phyloP scores from a whole-genome alignment of 495 filamentous ascomycete genomes.

The Hypoxylon fragiforme region DNA sequence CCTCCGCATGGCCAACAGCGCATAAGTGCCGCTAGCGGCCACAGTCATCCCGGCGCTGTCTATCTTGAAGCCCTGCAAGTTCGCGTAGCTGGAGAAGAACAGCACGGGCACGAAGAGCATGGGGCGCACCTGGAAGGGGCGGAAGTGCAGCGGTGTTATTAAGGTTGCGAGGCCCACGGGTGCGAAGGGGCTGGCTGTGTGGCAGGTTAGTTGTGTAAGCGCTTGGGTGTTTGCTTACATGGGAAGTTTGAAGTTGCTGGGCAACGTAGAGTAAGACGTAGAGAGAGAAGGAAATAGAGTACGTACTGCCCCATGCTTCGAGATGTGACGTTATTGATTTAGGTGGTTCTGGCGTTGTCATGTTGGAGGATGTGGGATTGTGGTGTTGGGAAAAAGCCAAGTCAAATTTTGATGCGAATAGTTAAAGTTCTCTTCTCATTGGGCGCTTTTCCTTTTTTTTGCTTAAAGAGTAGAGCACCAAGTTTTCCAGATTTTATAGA shows the following conservation, averaged over 20 bases:
- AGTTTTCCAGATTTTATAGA: too few relatives aligned
- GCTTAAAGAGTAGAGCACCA: too few relatives aligned
- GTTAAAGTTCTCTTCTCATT: too few relatives aligned
- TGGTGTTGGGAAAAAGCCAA: not conserved
- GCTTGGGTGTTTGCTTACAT: too few relatives aligned
- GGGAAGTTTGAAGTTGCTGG: not conserved
- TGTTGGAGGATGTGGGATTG: slow-evolving; percentile 16
- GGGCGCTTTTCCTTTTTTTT: too few relatives aligned
- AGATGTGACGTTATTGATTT: slow-evolving; percentile 55
- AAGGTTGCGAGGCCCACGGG: slow-evolving; percentile 78
- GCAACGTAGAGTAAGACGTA: not conserved
- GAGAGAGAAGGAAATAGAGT: slow-evolving; percentile 1
- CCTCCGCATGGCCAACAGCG: slow-evolving; percentile 68
- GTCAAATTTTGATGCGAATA: too few relatives aligned
- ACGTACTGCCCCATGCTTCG: slow-evolving; percentile 75
- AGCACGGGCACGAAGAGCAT: slow-evolving; percentile 83
- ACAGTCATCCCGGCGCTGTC: slow-evolving; percentile 84
- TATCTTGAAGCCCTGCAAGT: slow-evolving; percentile 73
- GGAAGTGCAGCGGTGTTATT: slow-evolving; percentile 73
- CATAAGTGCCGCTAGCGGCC: slow-evolving; percentile 85
- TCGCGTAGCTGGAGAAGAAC: slow-evolving; percentile 85
- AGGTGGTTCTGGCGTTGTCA: slow-evolving; percentile 49
- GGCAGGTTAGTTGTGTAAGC: slow-evolving; percentile 3
- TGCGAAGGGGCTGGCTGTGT: slow-evolving; percentile 74
- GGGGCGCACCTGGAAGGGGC: slow-evolving; percentile 73